These are phyloP conservation scores for Aspergillus oerlinghausenensis DNA, from an alignment of 2,329 filamentous ascomycete species.

Conservation along the genomic window DNA sequence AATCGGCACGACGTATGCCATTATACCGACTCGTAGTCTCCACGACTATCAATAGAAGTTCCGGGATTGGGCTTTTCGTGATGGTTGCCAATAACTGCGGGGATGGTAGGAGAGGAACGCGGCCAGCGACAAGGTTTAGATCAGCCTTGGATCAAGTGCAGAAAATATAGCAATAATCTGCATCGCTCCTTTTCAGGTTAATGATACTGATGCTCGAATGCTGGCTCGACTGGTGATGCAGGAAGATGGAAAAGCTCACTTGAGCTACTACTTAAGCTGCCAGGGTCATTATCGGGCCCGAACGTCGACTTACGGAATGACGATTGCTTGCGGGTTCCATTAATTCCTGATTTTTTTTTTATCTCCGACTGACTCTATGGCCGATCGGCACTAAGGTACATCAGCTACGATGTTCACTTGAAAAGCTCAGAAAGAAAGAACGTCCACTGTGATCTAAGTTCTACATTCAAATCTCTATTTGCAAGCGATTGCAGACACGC, in stretches of 20 bases:
- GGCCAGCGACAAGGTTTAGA: background rate
- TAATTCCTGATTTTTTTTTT: background rate
- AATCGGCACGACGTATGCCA: constrained; percentile 94
- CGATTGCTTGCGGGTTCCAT: background rate
- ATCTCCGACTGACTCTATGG: background rate
- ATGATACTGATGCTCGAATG: background rate
- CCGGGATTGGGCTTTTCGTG: background rate
- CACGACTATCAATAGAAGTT: background rate
- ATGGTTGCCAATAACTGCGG: background rate
- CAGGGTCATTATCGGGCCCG: background rate
- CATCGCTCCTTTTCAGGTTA: background rate
- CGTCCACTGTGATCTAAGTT: background rate
- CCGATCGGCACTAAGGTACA: background rate
- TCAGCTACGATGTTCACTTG: too few relatives aligned
- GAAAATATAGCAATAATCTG: background rate
- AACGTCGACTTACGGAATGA: background rate
- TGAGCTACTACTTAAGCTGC: background rate
- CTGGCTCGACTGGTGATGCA: background rate
- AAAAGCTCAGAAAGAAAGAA: background rate
- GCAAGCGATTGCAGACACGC: background rate
- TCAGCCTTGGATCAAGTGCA: background rate
- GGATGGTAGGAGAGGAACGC: background rate
- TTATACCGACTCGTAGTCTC: constrained; percentile 33
- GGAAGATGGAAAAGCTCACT: background rate
- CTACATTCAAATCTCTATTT: background rate